These are phyloP conservation scores for Bryopsis sp. DNA, from an alignment of 139 green algal genomes.

Conservation along the genomic window DNA sequence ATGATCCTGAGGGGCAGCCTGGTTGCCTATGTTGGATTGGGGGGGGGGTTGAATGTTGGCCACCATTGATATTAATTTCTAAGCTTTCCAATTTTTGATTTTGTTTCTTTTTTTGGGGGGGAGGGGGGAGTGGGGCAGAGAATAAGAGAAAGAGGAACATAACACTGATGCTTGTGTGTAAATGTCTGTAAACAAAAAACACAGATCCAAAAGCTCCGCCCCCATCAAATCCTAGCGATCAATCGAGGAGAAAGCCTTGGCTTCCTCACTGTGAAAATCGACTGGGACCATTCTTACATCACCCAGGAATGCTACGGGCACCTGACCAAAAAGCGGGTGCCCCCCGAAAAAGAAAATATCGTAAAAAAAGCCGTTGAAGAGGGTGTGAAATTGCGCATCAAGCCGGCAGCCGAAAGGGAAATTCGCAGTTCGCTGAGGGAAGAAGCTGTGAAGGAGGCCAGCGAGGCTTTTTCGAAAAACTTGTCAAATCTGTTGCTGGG, in stretches of 20 bases:
- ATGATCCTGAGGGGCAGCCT: too few relatives aligned
- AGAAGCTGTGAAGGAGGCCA: not conserved
- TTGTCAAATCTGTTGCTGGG: not conserved
- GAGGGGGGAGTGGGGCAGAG: not conserved
- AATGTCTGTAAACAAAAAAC: too few relatives aligned
- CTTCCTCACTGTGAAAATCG: slow-evolving; percentile 20
- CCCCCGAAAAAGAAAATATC: too few relatives aligned
- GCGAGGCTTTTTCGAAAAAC: not conserved
- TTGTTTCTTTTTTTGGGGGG: too few relatives aligned
- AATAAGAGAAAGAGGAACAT: not conserved
- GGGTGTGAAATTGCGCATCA: not conserved
- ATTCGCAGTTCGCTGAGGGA: not conserved
- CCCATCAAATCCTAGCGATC: slow-evolving; percentile 30
- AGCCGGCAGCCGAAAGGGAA: not conserved
- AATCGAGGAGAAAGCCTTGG: slow-evolving; percentile 22
- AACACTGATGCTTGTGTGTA: not conserved
- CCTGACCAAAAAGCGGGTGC: too few relatives aligned
- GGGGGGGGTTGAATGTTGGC: not conserved
- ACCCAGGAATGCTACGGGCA: too few relatives aligned
- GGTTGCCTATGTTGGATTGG: not conserved
- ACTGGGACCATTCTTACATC: slow-evolving; percentile 19
- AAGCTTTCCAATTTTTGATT: too few relatives aligned
- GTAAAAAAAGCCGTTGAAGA: not conserved
- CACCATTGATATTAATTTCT: too few relatives aligned
- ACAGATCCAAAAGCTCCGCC: slow-evolving; percentile 4